Percentiles rank a stretch among this genome's conserved stretches.
These are phyloP conservation scores for Avena atlantica DNA, from an alignment of 176 grass and related monocot genomes.

Conservation along the genomic window DNA sequence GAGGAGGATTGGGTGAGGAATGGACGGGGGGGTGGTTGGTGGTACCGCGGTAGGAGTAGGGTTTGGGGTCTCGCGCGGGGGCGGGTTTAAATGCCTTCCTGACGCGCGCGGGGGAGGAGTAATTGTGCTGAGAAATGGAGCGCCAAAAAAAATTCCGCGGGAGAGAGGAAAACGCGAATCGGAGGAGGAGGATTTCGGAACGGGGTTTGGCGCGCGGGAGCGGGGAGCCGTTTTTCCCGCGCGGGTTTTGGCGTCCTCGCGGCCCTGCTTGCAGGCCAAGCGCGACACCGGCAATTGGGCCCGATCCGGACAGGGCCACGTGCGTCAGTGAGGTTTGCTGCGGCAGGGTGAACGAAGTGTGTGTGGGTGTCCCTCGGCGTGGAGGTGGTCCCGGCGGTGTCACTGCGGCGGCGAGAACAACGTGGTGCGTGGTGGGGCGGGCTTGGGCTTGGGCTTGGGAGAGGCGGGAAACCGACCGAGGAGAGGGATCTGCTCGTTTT, in stretches of 20 bases:
- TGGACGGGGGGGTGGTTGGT: not conserved
- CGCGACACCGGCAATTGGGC: too few relatives aligned
- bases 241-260: not conserved
- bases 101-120: slow-evolving; percentile 37
- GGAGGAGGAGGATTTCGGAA: slow-evolving; percentile 16
- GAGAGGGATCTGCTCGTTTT: too few relatives aligned
- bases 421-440: too few relatives aligned
- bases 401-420: too few relatives aligned
- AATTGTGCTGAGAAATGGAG: not conserved
- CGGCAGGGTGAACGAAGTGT: too few relatives aligned
- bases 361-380: too few relatives aligned
- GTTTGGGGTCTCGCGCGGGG: slow-evolving; percentile 15
- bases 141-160: not conserved
- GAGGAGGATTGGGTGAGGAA: not conserved
- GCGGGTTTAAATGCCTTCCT: slow-evolving; percentile 55
- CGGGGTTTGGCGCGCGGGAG: slow-evolving; percentile 31
- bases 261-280: too few relatives aligned
- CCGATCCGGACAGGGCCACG: too few relatives aligned
- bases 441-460: too few relatives aligned
- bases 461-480: too few relatives aligned
- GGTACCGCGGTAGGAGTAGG: slow-evolving; percentile 5
- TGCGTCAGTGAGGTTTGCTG: too few relatives aligned
- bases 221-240: not conserved
- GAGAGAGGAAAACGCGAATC: not conserved
- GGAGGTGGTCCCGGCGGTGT: too few relatives aligned